Conservation (phyloP, 306 rosid genomes). For the Castanea sativa region DNA sequence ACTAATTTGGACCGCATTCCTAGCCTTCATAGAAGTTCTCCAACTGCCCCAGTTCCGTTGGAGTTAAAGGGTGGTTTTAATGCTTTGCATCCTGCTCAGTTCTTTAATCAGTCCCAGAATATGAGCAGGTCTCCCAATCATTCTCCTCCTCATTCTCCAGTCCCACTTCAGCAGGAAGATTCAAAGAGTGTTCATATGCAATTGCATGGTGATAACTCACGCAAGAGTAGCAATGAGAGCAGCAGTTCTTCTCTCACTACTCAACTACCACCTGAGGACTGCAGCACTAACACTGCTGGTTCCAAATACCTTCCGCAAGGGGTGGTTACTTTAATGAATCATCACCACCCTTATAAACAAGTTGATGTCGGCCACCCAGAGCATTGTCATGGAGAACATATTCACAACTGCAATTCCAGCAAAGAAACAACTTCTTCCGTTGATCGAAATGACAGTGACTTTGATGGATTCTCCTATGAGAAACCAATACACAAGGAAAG, state of each 20-base stretch:
- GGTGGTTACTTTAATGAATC: conserved; percentile 25
- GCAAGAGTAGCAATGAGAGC: conserved; percentile 43
- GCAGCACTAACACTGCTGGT: conserved; percentile 23
- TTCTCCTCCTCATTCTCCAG: conserved; percentile 35
- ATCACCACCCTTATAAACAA: conserved; percentile 24
- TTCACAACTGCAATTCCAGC: conserved; percentile 24
- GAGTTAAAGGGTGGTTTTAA: conserved; percentile 34
- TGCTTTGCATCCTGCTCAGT: conserved; percentile 39
- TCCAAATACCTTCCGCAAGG: conserved; percentile 28
- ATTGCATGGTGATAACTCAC: conserved; percentile 38
- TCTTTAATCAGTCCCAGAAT: conserved; percentile 37
- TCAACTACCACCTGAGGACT: conserved; percentile 35
- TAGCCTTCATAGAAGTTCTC: conserved; percentile 4
- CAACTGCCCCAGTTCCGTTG: conserved; percentile 22
- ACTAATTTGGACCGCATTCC: conserved; percentile 26
- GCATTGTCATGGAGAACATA: conserved; percentile 29
- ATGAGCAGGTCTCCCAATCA: conserved; percentile 22
- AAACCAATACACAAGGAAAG: conserved; percentile 36
- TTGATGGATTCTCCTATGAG: conserved; percentile 33
- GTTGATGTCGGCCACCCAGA: conserved; percentile 22
- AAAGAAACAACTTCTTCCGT: conserved; percentile 23
- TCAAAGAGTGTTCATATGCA: conserved; percentile 38
- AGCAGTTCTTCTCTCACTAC: conserved; percentile 37
- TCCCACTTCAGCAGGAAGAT: conserved; percentile 37
- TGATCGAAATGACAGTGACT: conserved; percentile 28